phyloP scores from a whole-genome alignment of 345 rosid genomes.

The Bruguiera parviflora region DNA sequence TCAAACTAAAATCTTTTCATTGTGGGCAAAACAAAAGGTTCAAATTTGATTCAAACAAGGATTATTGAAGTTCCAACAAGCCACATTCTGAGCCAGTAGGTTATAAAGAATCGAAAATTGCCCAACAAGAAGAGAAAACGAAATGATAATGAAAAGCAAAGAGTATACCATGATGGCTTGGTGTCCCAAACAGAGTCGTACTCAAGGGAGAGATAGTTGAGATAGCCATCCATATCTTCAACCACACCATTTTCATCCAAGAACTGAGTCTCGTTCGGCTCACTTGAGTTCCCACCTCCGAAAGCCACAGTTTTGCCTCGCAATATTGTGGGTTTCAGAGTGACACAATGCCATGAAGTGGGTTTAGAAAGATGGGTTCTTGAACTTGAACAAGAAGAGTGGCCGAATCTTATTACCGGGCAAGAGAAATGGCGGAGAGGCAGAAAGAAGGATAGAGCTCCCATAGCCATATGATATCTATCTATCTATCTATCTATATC shows the following conservation, averaged over 20 bases:
- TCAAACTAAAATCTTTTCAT: background rate
- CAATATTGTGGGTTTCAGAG: conserved; percentile 16
- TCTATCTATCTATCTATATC: background rate
- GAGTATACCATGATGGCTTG: conserved; percentile 73
- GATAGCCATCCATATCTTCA: conserved; percentile 87
- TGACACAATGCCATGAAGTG: conserved; percentile 7
- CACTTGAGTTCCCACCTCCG: conserved; percentile 37
- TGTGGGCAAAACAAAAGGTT: background rate
- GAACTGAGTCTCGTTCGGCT: conserved; percentile 47
- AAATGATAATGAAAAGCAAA: background rate
- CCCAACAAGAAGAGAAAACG: background rate
- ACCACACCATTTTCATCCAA: conserved; percentile 60
- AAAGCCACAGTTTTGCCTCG: conserved; percentile 32
- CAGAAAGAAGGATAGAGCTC: conserved; percentile 20
- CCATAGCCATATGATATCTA: conserved; percentile 12
- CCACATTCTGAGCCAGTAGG: background rate
- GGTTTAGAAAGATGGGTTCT: conserved; percentile 6
- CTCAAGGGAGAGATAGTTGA: conserved; percentile 80
- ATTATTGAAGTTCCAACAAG: background rate
- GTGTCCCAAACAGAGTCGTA: conserved; percentile 99
- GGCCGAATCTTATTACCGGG: conserved; percentile 11
- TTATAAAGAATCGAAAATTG: background rate
- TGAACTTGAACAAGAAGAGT: conserved; percentile 6
- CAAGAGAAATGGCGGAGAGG: conserved; percentile 22
- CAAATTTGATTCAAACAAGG: background rate